Base-by-base conservation (phyloP, 2,329 filamentous ascomycete species). In the Mariannaea sp. region DNA sequence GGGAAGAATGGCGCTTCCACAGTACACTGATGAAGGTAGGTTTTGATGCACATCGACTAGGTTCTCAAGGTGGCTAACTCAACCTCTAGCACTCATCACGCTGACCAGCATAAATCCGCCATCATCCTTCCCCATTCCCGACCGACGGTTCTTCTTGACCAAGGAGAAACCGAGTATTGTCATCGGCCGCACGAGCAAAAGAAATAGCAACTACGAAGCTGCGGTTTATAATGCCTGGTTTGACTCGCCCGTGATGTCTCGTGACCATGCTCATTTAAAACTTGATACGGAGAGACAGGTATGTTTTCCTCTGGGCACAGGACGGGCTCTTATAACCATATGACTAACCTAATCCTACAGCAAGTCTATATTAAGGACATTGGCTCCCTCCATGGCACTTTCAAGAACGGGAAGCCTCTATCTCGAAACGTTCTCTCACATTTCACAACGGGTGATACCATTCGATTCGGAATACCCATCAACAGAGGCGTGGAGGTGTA, bases 161-260 rank as follows among this genome's bases (percentile, higher is more conserved):
- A 66, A 64, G 14, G 62, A 66, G 9, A 67, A 59, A 7, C 59
- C 66, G 2, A 57, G 55, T 3, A 51, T 73, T 16, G 49, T 65
- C 10, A 73, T 81, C 53, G 79, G 79, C 30, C 70, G 78, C 20
- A 75, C 75, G 29, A 79, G 76, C 58, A 77, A 73, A 63, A 64
- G 73, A 52, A 68, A 72, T 60, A 16, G 58, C 43, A 47, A 40
- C 3, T 64, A 72, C 7, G 60, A 59, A 67, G 76, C 61, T 66
- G 71, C 55, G 30, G 57, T 61, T 5, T 70, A 80, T 59, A 91
- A 90, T 68, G 83, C 78, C 13, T 89, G 79, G 78, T 87, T 90
- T 53, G 82, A 89, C 59, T 87, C 83, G 51, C 83, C 87, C 0
- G 87, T 90, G 29, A 87, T 91, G 77, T 90, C 87, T 19, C 78